Evolutionary conservation across 2,329 filamentous ascomycete genomes (phyloP), one percentile per base, ranked within the genome.

Genomic region (Fusarium sacchari): DNA sequence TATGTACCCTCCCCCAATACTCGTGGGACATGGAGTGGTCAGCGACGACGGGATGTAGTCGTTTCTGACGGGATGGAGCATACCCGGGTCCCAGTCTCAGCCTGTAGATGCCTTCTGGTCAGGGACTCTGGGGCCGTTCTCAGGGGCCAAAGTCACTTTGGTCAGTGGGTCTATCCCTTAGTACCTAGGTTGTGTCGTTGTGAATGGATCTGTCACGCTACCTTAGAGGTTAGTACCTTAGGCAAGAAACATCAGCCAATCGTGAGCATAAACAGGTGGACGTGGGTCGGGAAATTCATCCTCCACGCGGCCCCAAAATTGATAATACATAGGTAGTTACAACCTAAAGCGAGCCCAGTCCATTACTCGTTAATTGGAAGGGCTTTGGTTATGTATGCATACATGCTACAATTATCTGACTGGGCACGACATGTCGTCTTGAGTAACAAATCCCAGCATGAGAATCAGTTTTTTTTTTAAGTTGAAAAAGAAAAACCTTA

Each of bases 71-170:
- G 42, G n/a, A n/a, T n/a, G n/a, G n/a, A 50, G 17, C 17, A 11
- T 13, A 12, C 32, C 42, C 11, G 3, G 49, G 49, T 26, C 24
- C 32, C 30, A 17, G n/a, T 36, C 40, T 22, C 56, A 50, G 32
- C 26, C 44, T 37, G 20, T 36, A 24, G 28, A 57, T 57, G n/a
- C 37, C 70, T 73, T 73, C 71, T 73, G 52, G 71, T 74, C 59
- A 69, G 63, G 61, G 71, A 58, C 46, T 69, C n/a, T 26, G 46
- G 52, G 46, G 61, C 67, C 59, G 67, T 52, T 66, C 52, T 73
- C 71, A 74, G 67, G 71, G 71, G 67, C 40, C 52, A 49, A 53
- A 37, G 24, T 14, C 52, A 34, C 20, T 40, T 50, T 58, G 37
- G 37, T 30, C 49, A 39, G 62, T 64, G 71, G 71, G 62, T 39